These are phyloP conservation scores for Purshia tridentata DNA, from an alignment of 306 rosid genomes.

Conservation along the genomic window DNA sequence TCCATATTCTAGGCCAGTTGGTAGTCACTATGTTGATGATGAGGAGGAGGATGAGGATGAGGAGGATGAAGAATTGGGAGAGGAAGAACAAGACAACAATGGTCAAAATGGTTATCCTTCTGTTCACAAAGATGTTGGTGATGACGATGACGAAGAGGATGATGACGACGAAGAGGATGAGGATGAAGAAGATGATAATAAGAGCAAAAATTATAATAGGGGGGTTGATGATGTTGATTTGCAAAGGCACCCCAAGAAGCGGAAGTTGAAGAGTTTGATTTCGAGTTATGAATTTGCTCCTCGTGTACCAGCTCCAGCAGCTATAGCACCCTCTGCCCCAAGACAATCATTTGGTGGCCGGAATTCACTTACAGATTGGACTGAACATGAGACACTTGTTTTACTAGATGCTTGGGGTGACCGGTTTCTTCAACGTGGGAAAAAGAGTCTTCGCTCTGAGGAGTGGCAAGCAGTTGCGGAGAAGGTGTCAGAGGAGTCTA, in stretches of 20 bases:
- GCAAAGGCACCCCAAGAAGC: conserved; percentile 66
- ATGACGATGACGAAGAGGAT: conserved; percentile 15
- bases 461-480: conserved; percentile 95
- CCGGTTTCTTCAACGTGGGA: conserved; percentile 72
- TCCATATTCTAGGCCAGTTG: conserved; percentile 39
- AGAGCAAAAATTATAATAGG: conserved; percentile 28
- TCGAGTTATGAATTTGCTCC: conserved; percentile 80
- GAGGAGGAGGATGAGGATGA: conserved; percentile 51
- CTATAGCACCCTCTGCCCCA: conserved; percentile 41
- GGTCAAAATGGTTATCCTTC: conserved; percentile 42
- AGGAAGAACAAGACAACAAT: conserved; percentile 48
- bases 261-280: conserved; percentile 68
- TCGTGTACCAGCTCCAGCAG: conserved; percentile 40
- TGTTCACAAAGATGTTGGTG: conserved; percentile 27
- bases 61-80: conserved; percentile 44
- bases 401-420: conserved; percentile 90
- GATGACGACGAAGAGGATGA: conserved; percentile 36
- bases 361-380: conserved; percentile 75
- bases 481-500: conserved; percentile 74
- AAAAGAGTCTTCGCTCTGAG: conserved; percentile 87
- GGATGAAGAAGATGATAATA: conserved; percentile 42
- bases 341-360: conserved; percentile 65
- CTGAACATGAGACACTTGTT: conserved; percentile 70
- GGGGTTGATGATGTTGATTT: conserved; percentile 46
- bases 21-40: conserved; percentile 38